These are phyloP conservation scores for Jamesozyma gamospora DNA, from an alignment of 805 yeast species.

Conservation along the genomic window DNA sequence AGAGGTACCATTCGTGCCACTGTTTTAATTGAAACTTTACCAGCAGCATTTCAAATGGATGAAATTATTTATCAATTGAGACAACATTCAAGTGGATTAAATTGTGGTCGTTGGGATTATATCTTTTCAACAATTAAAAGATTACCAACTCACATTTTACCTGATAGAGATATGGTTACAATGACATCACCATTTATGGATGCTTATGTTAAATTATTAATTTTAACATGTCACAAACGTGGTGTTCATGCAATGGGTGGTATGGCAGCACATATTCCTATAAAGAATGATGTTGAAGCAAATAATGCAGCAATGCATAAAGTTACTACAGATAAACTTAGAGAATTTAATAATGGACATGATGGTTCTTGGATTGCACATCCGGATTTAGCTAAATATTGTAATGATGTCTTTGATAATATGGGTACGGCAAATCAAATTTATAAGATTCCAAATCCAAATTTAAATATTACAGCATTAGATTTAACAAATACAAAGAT, in stretches of 20 bases:
- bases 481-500: constrained; percentile 58
- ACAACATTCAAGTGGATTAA: constrained; percentile 69
- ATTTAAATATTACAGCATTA: constrained; percentile 36
- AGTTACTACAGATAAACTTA: constrained; percentile 62
- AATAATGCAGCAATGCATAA: constrained; percentile 61
- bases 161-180: constrained; percentile 72
- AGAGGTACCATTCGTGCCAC: constrained; percentile 78
- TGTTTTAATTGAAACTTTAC: constrained; percentile 72
- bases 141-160: constrained; percentile 54
- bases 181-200: constrained; percentile 79
- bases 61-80: constrained; percentile 71
- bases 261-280: constrained; percentile 83
- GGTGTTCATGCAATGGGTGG: constrained; percentile 86
- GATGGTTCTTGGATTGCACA: constrained; percentile 90
- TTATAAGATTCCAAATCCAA: constrained; percentile 36
- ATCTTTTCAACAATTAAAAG: constrained; percentile 73
- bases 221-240: constrained; percentile 64
- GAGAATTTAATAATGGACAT: constrained; percentile 72
- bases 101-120: constrained; percentile 88
- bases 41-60: constrained; percentile 81
- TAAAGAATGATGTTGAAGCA: constrained; percentile 55
- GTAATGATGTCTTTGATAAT: constrained; percentile 60
- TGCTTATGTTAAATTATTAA: constrained; percentile 62
- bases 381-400: constrained; percentile 70
- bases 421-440: constrained; percentile 82